Conservation (phyloP, 495 filamentous ascomycete species). For the Geopyxis carbonaria region DNA sequence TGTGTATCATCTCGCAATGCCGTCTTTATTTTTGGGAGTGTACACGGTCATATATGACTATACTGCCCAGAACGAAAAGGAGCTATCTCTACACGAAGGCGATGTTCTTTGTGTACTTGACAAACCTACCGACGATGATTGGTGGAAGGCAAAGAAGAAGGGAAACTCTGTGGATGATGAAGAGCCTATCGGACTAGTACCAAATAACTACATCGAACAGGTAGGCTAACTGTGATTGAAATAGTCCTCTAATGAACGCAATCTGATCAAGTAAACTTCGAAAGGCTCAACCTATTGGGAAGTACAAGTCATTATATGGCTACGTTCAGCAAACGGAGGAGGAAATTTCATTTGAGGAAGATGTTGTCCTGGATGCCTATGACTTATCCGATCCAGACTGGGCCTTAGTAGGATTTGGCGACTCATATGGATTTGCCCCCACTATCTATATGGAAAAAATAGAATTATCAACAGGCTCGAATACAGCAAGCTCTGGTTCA, state of each 20-base stretch:
- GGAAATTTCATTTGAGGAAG: conserved; percentile 89
- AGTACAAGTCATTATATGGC: conserved; percentile 81
- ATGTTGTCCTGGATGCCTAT: conserved; percentile 65
- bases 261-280: too few relatives aligned
- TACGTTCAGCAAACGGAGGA: conserved; percentile 96
- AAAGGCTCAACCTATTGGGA: conserved; percentile 56
- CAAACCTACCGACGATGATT: conserved; percentile 77
- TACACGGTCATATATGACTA: conserved; percentile 93
- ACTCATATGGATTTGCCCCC: conserved; percentile 90
- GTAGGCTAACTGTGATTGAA: conserved; percentile 41
- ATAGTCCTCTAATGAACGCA: background rate
- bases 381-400: conserved; percentile 89
- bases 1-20: too few relatives aligned
- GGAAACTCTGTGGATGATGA: conserved; percentile 79
- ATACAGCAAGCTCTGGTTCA: background rate
- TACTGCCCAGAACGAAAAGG: conserved; percentile 67
- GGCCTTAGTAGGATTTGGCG: conserved; percentile 73
- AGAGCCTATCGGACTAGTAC: conserved; percentile 82
- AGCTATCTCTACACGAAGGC: conserved; percentile 74
- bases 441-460: conserved; percentile 81
- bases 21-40: conserved; percentile 57
- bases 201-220: conserved; percentile 92
- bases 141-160: conserved; percentile 99
- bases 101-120: conserved; percentile 86
- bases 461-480: conserved; percentile 15